These are phyloP conservation scores for Amoeboaphelidium protococcarum DNA, from an alignment of 371 early-diverging fungal genomes.

Conservation along the genomic window DNA sequence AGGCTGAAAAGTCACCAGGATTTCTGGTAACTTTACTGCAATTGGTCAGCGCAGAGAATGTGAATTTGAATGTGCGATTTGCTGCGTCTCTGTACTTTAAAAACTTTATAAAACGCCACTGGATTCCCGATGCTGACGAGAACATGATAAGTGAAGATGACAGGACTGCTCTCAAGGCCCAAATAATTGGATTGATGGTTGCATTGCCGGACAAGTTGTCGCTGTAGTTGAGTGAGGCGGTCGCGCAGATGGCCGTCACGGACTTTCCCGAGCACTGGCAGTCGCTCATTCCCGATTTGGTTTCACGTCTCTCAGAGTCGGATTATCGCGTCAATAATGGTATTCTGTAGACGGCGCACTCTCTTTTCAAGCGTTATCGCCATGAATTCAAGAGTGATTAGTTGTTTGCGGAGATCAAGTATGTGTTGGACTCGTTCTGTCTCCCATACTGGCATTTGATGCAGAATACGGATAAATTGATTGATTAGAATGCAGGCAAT, in stretches of 20 bases:
- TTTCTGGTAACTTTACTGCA: conserved; percentile 1
- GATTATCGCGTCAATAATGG: conserved; percentile 63
- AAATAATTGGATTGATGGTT: conserved; percentile 62
- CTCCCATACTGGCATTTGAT: conserved; percentile 52
- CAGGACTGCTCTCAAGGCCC: conserved; percentile 38
- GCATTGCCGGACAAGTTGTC: conserved; percentile 46
- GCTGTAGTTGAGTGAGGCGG: conserved; percentile 67
- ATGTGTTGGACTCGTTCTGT: conserved; percentile 57
- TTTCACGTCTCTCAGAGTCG: conserved; percentile 36
- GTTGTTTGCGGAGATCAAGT: conserved; percentile 62
- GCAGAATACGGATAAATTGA: conserved; percentile 47
- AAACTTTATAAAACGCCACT: conserved; percentile 65
- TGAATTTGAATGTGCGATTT: conserved; percentile 27
- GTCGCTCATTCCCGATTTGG: conserved; percentile 43
- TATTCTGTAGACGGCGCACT: conserved; percentile 70
- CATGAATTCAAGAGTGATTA: conserved; percentile 43
- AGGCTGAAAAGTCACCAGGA: conserved; percentile 1
- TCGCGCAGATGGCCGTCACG: conserved; percentile 57
- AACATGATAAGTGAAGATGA: conserved; percentile 16
- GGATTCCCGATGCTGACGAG: conserved; percentile 27
- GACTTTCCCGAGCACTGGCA: conserved; percentile 81
- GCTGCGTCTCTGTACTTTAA: conserved; percentile 75
- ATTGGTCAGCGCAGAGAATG: not conserved
- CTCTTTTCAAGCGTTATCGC: conserved; percentile 81
- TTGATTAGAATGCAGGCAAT: conserved; percentile 34